These are phyloP conservation scores for Quercus aquifolioides DNA, from an alignment of 306 rosid species.

Conservation along the genomic window DNA sequence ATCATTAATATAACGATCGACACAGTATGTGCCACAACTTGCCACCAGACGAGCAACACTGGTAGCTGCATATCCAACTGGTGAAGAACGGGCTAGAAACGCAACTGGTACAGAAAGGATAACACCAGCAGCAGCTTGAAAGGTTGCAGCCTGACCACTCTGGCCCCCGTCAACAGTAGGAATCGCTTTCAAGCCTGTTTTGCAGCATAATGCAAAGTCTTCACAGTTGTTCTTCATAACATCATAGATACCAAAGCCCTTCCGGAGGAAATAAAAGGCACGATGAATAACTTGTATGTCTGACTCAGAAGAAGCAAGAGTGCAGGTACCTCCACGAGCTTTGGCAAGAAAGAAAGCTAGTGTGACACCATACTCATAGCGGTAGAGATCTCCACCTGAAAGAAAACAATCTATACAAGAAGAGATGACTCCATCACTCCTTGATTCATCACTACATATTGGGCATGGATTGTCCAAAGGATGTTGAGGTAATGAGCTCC, in stretches of 20 bases:
- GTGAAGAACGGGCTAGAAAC: slow-evolving; percentile 17
- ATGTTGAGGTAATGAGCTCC: slow-evolving; percentile 27
- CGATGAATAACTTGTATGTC: slow-evolving; percentile 42
- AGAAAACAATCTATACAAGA: slow-evolving; percentile 74
- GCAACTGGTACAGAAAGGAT: background rate
- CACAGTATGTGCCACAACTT: slow-evolving; percentile 39
- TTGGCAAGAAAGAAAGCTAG: slow-evolving; percentile 45
- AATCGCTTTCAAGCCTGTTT: slow-evolving; percentile 56
- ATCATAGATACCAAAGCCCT: slow-evolving; percentile 61
- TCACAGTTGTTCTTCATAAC: slow-evolving; percentile 70
- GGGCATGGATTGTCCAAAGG: slow-evolving; percentile 43
- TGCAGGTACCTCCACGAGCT: slow-evolving; percentile 77
- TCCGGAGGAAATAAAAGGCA: slow-evolving; percentile 51
- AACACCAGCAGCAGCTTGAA: slow-evolving; percentile 34
- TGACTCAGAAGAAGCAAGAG: slow-evolving; percentile 50
- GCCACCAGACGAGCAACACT: slow-evolving; percentile 18
- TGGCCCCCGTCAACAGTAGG: slow-evolving; percentile 27
- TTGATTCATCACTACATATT: slow-evolving; percentile 41
- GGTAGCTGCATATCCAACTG: slow-evolving; percentile 4
- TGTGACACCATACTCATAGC: slow-evolving; percentile 54
- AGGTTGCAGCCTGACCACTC: slow-evolving; percentile 64
- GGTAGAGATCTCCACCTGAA: slow-evolving; percentile 44
- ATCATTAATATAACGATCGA: slow-evolving; percentile 39
- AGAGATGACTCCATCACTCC: slow-evolving; percentile 41
- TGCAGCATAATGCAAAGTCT: slow-evolving; percentile 81